phyloP scores from a whole-genome alignment of 2,329 filamentous ascomycete genomes.

The Trichoderma citrinoviride region DNA sequence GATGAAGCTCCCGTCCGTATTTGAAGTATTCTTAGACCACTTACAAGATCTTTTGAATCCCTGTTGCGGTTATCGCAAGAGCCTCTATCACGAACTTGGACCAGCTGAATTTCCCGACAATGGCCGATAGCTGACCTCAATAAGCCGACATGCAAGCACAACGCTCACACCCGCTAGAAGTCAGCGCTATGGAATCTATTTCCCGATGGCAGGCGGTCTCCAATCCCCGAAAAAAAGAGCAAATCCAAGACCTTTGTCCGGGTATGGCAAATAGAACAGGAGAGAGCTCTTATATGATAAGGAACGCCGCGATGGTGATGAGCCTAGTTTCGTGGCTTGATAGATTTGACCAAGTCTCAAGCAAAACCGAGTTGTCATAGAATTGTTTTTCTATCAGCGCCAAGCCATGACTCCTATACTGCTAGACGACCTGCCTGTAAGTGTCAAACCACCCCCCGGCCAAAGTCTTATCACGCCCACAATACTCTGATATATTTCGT shows the following conservation, averaged over 20 bases:
- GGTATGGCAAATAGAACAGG: background rate
- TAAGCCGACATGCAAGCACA: background rate
- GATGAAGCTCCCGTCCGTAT: background rate
- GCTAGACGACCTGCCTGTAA: background rate
- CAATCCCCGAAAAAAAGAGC: background rate
- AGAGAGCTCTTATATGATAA: slow-evolving; percentile 15
- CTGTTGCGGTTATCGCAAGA: background rate
- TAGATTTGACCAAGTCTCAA: background rate
- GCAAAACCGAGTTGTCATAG: background rate
- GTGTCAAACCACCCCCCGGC: background rate
- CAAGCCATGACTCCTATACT: slow-evolving; percentile 10
- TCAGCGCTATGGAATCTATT: background rate
- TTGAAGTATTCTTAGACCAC: background rate
- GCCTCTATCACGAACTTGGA: background rate
- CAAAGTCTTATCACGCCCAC: background rate
- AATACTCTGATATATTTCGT: background rate
- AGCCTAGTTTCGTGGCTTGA: slow-evolving; percentile 5
- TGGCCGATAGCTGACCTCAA: background rate
- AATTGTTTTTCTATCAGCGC: background rate
- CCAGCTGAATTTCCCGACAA: slow-evolving; percentile 2
- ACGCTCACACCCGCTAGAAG: background rate
- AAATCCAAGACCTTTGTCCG: background rate
- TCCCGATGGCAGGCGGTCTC: background rate
- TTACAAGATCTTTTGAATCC: slow-evolving; percentile 12
- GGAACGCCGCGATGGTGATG: background rate